Percentiles rank a stretch among this genome's conserved stretches.
Evolutionary conservation across 768 basidiomycete genomes (phyloP).

Genomic region (Suillus discolor): DNA sequence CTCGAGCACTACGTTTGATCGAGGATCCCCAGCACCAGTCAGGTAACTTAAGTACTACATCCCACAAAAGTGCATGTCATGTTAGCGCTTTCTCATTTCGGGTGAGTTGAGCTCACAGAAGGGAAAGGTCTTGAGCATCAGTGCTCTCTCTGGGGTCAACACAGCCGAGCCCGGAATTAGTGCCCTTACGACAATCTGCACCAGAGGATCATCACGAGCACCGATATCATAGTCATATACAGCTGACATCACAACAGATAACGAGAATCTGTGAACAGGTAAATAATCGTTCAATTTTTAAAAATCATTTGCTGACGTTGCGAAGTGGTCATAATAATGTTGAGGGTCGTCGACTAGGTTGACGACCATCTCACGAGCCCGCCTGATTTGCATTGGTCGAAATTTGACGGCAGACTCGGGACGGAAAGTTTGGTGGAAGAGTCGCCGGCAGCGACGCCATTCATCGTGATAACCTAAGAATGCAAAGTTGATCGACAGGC

Average conservation of each 20-base stretch:
- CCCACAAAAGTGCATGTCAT: too few species aligned
- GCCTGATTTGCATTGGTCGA: slow-evolving; percentile 26
- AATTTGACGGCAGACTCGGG: slow-evolving; percentile 27
- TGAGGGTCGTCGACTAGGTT: slow-evolving; percentile 30
- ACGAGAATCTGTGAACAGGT: slow-evolving; percentile 26
- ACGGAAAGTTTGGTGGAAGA: slow-evolving; percentile 42
- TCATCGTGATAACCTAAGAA: slow-evolving; percentile 8
- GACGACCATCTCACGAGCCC: slow-evolving; percentile 28
- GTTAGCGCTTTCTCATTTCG: background rate
- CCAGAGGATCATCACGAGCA: slow-evolving; percentile 14
- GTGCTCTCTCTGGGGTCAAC: slow-evolving; percentile 12
- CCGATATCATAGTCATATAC: slow-evolving; percentile 20
- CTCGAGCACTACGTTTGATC: slow-evolving; percentile 35
- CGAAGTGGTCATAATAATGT: slow-evolving; percentile 27
- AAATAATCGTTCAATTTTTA: background rate
- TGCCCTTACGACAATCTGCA: background rate
- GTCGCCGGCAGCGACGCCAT: slow-evolving; percentile 33
- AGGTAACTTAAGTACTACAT: slow-evolving; percentile 15
- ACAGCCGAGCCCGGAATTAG: background rate
- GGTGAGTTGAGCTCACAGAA: slow-evolving; percentile 15
- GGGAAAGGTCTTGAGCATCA: slow-evolving; percentile 13
- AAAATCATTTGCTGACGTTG: slow-evolving; percentile 4
- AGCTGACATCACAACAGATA: slow-evolving; percentile 27
- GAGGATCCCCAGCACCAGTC: slow-evolving; percentile 43
- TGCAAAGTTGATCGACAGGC: slow-evolving; percentile 5